phyloP scores from a whole-genome alignment of 192 early-diverging fungal genomes.

The Linnemannia hyalina region DNA sequence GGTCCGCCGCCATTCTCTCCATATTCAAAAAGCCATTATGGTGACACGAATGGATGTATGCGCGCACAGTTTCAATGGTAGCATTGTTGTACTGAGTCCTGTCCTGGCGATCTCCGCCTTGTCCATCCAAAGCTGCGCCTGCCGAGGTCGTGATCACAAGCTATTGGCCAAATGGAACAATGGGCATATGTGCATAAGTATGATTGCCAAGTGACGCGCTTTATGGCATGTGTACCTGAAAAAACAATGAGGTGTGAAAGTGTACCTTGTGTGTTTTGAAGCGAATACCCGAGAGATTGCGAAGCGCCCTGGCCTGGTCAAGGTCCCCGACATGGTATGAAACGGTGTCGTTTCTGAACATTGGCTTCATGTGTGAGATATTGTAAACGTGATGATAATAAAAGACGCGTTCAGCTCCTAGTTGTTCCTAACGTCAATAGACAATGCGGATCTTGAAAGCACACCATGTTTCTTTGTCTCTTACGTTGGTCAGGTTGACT shows the following conservation, averaged over 20 bases:
- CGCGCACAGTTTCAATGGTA: slow-evolving; percentile 34
- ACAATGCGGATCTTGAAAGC: background rate
- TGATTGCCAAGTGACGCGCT: too few relatives aligned
- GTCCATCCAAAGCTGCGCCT: background rate
- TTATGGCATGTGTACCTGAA: too few relatives aligned
- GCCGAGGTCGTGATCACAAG: background rate
- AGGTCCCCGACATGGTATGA: slow-evolving; percentile 20
- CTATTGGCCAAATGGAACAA: background rate
- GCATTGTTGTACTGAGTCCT: background rate
- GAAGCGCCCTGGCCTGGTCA: slow-evolving; percentile 16
- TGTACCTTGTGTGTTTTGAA: slow-evolving; percentile 27
- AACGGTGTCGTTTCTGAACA: background rate
- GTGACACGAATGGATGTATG: slow-evolving; percentile 22
- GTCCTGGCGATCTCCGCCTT: background rate
- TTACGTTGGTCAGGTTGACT: slow-evolving; percentile 32
- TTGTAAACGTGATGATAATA: background rate
- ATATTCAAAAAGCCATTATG: slow-evolving; percentile 34
- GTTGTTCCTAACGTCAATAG: too few relatives aligned
- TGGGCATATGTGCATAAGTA: background rate
- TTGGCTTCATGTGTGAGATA: background rate
- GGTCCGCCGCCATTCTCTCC: slow-evolving; percentile 36
- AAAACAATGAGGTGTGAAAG: too few relatives aligned
- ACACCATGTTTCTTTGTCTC: background rate
- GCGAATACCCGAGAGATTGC: slow-evolving; percentile 20
- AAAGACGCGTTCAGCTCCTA: background rate